phyloP scores from a whole-genome alignment of 768 basidiomycete genomes.

The Lentinula raphanica region DNA sequence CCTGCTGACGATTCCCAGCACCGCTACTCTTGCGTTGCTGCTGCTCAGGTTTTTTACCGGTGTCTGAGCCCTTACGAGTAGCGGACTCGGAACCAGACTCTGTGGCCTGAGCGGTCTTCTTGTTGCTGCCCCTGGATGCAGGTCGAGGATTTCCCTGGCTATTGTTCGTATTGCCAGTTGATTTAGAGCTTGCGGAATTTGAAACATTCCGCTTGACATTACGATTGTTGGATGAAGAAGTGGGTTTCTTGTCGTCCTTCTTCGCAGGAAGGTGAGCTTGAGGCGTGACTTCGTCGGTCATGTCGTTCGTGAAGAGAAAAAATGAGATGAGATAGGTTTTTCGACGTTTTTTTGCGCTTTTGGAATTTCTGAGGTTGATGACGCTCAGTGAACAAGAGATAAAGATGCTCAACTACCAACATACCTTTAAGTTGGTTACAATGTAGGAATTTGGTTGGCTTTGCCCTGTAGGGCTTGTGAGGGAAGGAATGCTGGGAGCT shows the following conservation, averaged over 20 bases:
- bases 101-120: constrained; percentile 41
- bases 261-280: constrained; percentile 50
- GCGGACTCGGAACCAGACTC: constrained; percentile 76
- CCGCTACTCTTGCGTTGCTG: constrained; percentile 44
- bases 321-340: constrained; percentile 42
- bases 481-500: constrained; percentile 46
- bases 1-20: constrained; percentile 36
- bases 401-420: neutral
- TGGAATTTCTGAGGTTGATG: constrained; percentile 30
- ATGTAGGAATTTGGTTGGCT: constrained; percentile 47
- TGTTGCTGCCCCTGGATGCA: constrained; percentile 64
- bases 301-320: constrained; percentile 70
- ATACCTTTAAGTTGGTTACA: constrained; percentile 40
- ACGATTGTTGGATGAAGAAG: constrained; percentile 42
- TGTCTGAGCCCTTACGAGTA: constrained; percentile 52
- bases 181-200: constrained; percentile 39
- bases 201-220: constrained; percentile 56
- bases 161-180: constrained; percentile 33
- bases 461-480: constrained; percentile 90
- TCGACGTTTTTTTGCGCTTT: constrained; percentile 39
- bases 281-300: constrained; percentile 76
- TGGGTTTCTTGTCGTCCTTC: constrained; percentile 73
- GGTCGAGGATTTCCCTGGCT: constrained; percentile 47
- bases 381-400: constrained; percentile 20
- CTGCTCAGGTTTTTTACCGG: constrained; percentile 50